Conservation (phyloP, 1,284 basidiomycete genomes). For the Apiotrichum sp. region DNA sequence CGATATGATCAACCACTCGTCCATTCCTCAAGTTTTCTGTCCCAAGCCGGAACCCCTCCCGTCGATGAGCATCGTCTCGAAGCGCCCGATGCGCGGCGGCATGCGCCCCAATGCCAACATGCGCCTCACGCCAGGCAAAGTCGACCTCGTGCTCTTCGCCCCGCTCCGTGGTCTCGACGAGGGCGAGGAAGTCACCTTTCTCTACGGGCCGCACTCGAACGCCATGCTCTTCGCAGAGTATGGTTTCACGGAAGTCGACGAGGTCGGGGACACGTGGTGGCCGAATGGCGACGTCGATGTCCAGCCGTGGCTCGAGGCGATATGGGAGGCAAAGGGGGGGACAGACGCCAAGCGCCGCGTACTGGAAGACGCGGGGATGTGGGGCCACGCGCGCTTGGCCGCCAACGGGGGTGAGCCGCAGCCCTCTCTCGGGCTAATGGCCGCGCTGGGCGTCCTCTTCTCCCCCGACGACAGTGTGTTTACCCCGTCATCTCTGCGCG, state of each 20-base stretch:
- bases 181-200: conserved; percentile 63
- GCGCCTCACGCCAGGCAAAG: conserved; percentile 44
- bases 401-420: conserved; percentile 17
- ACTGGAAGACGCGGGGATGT: conserved; percentile 13
- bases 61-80: conserved; percentile 8
- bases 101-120: conserved; percentile 44
- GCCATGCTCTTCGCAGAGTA: conserved; percentile 72
- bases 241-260: conserved; percentile 59
- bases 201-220: conserved; percentile 70
- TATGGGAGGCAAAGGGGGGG: conserved; percentile 33
- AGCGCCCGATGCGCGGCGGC: conserved; percentile 3
- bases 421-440: conserved; percentile 13
- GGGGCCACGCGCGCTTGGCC: conserved; percentile 15
- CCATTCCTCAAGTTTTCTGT: conserved; percentile 22
- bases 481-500: conserved; percentile 4
- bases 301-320: conserved; percentile 53
- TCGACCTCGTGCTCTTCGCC: conserved; percentile 55
- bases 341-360: conserved; percentile 11
- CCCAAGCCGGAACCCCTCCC: conserved; percentile 24
- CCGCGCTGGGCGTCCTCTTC: conserved; percentile 11
- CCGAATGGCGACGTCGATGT: conserved; percentile 56
- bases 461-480: conserved; percentile 6
- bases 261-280: conserved; percentile 30
- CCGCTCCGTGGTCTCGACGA: conserved; percentile 48
- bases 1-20: conserved; percentile 75